A percentile compares a stretch with the other conserved stretches of the same genome.
phyloP scores from a whole-genome alignment of 768 basidiomycete genomes.

The Sporobolomyces phaffii region DNA sequence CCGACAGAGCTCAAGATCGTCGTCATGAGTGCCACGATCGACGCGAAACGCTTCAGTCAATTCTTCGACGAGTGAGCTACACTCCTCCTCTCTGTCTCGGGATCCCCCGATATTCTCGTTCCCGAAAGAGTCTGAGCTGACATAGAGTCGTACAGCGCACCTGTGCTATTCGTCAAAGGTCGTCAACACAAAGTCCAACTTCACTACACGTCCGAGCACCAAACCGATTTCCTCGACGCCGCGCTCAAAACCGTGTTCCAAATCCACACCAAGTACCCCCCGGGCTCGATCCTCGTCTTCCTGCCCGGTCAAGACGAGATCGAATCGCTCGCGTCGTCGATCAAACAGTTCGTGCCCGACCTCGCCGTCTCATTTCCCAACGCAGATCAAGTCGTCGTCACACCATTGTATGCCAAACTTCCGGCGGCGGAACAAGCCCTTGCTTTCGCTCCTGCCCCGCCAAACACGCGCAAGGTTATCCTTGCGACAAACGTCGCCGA shows the following conservation, averaged over 20 bases:
- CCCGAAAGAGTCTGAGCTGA: background rate
- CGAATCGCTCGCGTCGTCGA: slow-evolving; percentile 71
- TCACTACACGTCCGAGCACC: slow-evolving; percentile 66
- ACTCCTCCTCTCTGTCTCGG: no score
- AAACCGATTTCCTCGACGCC: slow-evolving; percentile 78
- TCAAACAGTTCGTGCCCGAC: slow-evolving; percentile 48
- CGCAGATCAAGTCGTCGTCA: slow-evolving; percentile 58
- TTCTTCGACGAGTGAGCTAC: slow-evolving; percentile 82
- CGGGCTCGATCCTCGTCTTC: slow-evolving; percentile 88
- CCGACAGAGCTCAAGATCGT: slow-evolving; percentile 76
- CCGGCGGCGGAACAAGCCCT: slow-evolving; percentile 68
- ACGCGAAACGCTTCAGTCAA: slow-evolving; percentile 84
- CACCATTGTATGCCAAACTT: slow-evolving; percentile 81
- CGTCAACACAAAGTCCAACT: slow-evolving; percentile 86
- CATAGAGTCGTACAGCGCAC: slow-evolving; percentile 55
- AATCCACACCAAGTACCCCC: slow-evolving; percentile 70
- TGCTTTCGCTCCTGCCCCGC: slow-evolving; percentile 65
- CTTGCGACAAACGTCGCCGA: slow-evolving; percentile 97
- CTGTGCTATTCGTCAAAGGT: slow-evolving; percentile 83
- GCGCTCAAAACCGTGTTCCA: slow-evolving; percentile 91
- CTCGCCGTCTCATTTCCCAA: slow-evolving; percentile 8
- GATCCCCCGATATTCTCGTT: background rate
- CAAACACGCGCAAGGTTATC: slow-evolving; percentile 77
- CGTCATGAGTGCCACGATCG: slow-evolving; percentile 95
- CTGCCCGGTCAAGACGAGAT: slow-evolving; percentile 97